Evolutionary conservation across 306 rosid genomes (phyloP).

Genomic region (Heteromeles arbutifolia): DNA sequence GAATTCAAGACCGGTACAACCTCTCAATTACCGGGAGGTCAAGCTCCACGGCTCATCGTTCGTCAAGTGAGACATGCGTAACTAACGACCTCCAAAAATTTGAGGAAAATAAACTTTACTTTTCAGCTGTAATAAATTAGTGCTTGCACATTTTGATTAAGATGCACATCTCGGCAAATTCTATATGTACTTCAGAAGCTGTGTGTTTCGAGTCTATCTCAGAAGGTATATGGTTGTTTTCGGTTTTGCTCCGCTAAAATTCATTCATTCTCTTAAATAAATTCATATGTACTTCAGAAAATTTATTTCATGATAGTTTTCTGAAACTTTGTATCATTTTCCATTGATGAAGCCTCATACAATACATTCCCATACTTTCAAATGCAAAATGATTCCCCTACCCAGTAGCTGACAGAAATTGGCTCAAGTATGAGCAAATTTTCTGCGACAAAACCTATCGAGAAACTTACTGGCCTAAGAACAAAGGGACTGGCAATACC

Average conservation of each 20-base stretch:
- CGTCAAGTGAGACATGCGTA: not conserved
- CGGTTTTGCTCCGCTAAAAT: not conserved
- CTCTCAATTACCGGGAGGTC: slow-evolving; percentile 18
- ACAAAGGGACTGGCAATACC: not conserved
- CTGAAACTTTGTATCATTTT: not conserved
- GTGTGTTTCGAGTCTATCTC: not conserved
- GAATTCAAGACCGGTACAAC: slow-evolving; percentile 33
- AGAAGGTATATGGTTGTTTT: not conserved
- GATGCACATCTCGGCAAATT: not conserved
- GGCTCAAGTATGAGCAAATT: not conserved
- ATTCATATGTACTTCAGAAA: not conserved
- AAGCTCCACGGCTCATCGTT: not conserved
- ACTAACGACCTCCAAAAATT: not conserved
- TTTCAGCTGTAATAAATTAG: not conserved
- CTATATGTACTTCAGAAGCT: not conserved
- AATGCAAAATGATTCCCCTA: not conserved
- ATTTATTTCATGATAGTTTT: not conserved
- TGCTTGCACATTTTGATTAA: not conserved
- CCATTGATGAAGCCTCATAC: not conserved
- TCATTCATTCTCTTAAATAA: not conserved
- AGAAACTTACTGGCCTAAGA: not conserved
- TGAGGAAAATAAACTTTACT: not conserved
- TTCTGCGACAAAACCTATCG: not conserved
- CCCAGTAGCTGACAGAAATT: not conserved
- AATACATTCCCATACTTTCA: not conserved